Base-by-base conservation (phyloP, 2,329 filamentous ascomycete genomes). In the Trichoderma cornu-damae region DNA sequence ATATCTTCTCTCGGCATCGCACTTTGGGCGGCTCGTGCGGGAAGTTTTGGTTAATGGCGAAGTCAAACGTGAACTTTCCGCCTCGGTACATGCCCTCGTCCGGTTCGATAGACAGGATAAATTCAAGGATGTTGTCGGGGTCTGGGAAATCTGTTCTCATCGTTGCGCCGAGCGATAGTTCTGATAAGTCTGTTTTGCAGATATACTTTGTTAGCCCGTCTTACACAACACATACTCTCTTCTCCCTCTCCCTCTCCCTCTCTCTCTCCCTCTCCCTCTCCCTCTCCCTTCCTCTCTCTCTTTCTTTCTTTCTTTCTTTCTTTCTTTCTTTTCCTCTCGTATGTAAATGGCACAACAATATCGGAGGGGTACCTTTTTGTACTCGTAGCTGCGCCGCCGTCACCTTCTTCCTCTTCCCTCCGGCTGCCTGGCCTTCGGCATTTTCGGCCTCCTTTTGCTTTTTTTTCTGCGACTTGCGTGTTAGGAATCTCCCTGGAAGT, bases 21-120 rank as follows among this genome's bases (percentile, higher is more conserved):
- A 99, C 94, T 76, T 97, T 97, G 18, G 94, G 94, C 61, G 94
- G 92, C 72, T 97, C 92, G 76, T 97, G 94, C 0, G 94, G 94
- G 75, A 96, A 99, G 77, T 89, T 94, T 70, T 93, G 89, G 73
- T 90, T 91, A 77, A 99, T 96, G 62, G 84, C 83, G 74, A 99
- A 97, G 63, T 83, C 88, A 73, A 99, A 99, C 60, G 86, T 85
- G 76, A 97, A 99, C 59, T 79, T 79, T 58, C 93, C 93, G 65
- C 85, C 85, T 69, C 92, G 90, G 81, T 99, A 99, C 78, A 85
- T 84, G 72, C 85, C 85, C 79, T 94, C 90, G 77, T 94, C 90
- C 2, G 90, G 90, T 65, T 88, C 84, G 75, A 95, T 90, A 55
- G 83, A 88, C 64, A 94, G 83, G 51, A 82, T 82, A 72, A 94